These are phyloP conservation scores for Thielaviopsis euricoi DNA, from an alignment of 2,329 filamentous ascomycete species.

Conservation along the genomic window DNA sequence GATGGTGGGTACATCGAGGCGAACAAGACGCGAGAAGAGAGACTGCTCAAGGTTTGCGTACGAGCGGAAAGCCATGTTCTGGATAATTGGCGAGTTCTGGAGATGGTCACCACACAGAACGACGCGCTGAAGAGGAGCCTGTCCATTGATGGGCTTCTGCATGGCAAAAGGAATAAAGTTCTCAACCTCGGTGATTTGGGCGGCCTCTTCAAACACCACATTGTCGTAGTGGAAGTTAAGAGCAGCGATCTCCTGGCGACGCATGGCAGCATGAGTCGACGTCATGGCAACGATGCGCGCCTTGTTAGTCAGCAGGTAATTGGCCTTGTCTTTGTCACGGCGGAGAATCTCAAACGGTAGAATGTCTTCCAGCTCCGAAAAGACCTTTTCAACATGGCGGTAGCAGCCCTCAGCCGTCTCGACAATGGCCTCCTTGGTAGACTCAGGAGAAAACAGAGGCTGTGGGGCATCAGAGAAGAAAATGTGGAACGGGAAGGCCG, in stretches of 20 bases:
- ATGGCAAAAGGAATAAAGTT: slow-evolving; percentile 91
- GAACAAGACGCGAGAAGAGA: slow-evolving; percentile 77
- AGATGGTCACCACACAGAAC: slow-evolving; percentile 91
- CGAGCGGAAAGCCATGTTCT: slow-evolving; percentile 83
- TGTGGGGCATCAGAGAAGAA: slow-evolving; percentile 84
- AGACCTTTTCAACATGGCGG: slow-evolving; percentile 75
- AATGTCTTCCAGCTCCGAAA: slow-evolving; percentile 81
- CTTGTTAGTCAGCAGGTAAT: slow-evolving; percentile 87
- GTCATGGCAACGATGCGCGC: slow-evolving; percentile 99
- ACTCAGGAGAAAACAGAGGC: slow-evolving; percentile 57
- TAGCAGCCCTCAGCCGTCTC: slow-evolving; percentile 76
- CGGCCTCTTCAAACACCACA: slow-evolving; percentile 95
- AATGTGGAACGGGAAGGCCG: slow-evolving; percentile 68
- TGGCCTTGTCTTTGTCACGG: slow-evolving; percentile 78
- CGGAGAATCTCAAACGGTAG: slow-evolving; percentile 88
- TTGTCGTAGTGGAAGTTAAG: slow-evolving; percentile 98
- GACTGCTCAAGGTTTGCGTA: slow-evolving; percentile 95
- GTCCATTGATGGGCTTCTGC: slow-evolving; percentile 60
- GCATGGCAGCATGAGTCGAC: slow-evolving; percentile 91
- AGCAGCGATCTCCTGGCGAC: slow-evolving; percentile 71
- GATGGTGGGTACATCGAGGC: slow-evolving; percentile 81
- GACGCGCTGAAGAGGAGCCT: slow-evolving; percentile 66
- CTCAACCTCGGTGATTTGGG: slow-evolving; percentile 93
- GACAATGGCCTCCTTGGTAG: slow-evolving; percentile 47
- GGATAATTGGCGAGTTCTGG: slow-evolving; percentile 91